Conservation (phyloP, 768 basidiomycete species). For the Hypholoma sublateritium region DNA sequence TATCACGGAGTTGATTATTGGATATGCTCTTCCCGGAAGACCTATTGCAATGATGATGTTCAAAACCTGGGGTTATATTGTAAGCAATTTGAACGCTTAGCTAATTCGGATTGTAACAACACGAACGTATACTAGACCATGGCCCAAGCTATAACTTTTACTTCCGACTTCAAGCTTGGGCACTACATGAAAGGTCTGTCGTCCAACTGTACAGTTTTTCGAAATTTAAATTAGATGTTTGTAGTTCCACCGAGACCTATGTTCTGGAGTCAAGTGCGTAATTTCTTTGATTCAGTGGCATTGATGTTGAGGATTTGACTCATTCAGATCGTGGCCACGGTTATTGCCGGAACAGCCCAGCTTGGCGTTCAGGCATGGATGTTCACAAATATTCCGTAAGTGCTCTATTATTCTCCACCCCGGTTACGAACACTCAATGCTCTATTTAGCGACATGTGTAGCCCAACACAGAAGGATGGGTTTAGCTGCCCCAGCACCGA, state of each 20-base stretch:
- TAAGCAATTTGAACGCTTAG: neutral
- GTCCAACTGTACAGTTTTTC: neutral
- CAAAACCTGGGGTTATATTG: conserved; percentile 60
- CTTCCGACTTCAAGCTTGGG: conserved; percentile 67
- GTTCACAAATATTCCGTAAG: conserved; percentile 49
- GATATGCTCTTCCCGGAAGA: conserved; percentile 71
- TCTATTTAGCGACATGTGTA: conserved; percentile 44
- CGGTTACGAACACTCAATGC: neutral
- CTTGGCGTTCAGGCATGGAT: conserved; percentile 66
- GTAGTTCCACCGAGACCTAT: conserved; percentile 56
- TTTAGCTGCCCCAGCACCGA: conserved; percentile 53
- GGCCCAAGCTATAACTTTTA: conserved; percentile 60
- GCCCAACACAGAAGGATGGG: conserved; percentile 42
- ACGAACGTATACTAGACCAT: conserved; percentile 34
- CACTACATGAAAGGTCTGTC: conserved; percentile 66
- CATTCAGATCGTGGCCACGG: conserved; percentile 44
- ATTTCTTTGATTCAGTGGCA: neutral
- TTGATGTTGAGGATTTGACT: neutral
- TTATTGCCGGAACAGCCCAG: conserved; percentile 64
- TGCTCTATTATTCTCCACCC: neutral
- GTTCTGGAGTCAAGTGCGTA: conserved; percentile 43
- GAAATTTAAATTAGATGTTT: neutral
- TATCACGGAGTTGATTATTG: conserved; percentile 76
- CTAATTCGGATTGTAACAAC: neutral
- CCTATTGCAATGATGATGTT: conserved; percentile 74